These are phyloP conservation scores for Epichloe aotearoae DNA, from an alignment of 2,329 filamentous ascomycete genomes.

Conservation along the genomic window DNA sequence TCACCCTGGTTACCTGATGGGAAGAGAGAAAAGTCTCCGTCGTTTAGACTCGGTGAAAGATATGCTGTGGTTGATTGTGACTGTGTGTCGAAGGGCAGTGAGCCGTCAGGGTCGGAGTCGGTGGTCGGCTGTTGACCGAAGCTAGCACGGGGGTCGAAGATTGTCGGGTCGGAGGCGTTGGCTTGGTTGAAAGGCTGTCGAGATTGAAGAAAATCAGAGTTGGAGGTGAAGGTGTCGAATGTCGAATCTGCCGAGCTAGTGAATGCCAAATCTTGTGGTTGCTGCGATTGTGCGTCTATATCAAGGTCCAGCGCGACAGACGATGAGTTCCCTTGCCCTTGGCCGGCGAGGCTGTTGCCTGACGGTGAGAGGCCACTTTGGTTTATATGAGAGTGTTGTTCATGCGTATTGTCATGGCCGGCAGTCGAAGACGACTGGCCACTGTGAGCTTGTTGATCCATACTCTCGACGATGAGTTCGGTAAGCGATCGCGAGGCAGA, in stretches of 20 bases:
- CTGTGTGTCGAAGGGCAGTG: constrained; percentile 28
- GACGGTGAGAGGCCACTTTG: constrained; percentile 49
- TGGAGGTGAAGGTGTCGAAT: constrained; percentile 31
- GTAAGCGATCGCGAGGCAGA: constrained; percentile 26
- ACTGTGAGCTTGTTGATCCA: constrained; percentile 29
- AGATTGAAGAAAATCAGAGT: constrained; percentile 36
- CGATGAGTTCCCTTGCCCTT: constrained; percentile 28
- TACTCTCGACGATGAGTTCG: constrained; percentile 15
- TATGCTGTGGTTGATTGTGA: constrained; percentile 26
- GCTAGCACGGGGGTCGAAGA: constrained; percentile 27
- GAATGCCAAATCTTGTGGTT: constrained; percentile 23
- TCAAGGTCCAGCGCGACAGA: constrained; percentile 44
- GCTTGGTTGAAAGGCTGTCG: constrained; percentile 21
- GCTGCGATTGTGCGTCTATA: constrained; percentile 34
- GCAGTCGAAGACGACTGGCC: constrained; percentile 47
- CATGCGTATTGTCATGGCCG: constrained; percentile 28
- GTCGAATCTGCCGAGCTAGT: constrained; percentile 16
- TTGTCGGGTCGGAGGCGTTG: constrained; percentile 22
- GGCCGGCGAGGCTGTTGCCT: constrained; percentile 37
- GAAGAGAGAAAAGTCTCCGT: constrained; percentile 53
- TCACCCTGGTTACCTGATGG: constrained; percentile 39
- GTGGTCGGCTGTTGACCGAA: constrained; percentile 30
- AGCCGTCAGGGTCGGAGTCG: constrained; percentile 20
- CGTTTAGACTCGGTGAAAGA: constrained; percentile 37
- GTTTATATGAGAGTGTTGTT: constrained; percentile 50